These are phyloP conservation scores for Apiosordaria backusii DNA, from an alignment of 495 filamentous ascomycete species.

Conservation along the genomic window DNA sequence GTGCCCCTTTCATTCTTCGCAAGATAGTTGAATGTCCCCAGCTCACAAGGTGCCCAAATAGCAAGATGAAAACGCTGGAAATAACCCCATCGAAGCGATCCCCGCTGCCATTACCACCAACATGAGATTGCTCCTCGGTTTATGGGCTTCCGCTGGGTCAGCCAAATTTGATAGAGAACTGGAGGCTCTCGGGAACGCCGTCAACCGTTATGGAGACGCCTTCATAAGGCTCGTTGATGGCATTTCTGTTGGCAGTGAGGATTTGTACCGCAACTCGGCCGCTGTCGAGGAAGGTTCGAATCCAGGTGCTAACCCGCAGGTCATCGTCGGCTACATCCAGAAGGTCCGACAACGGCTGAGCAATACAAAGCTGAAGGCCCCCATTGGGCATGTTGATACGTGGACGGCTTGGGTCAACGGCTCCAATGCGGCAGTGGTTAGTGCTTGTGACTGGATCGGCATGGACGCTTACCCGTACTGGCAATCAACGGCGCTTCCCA, in stretches of 20 bases:
- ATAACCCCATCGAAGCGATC: slow-evolving; percentile 62
- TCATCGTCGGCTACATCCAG: slow-evolving; percentile 62
- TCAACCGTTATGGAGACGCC: slow-evolving; percentile 56
- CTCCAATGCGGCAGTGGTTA: slow-evolving; percentile 66
- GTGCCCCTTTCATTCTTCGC: not conserved
- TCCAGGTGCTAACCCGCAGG: slow-evolving; percentile 53
- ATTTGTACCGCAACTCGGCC: slow-evolving; percentile 76
- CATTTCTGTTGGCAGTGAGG: slow-evolving; percentile 89
- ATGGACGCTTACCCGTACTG: slow-evolving; percentile 76
- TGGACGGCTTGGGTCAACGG: slow-evolving; percentile 82
- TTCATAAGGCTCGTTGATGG: slow-evolving; percentile 67
- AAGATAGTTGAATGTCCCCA: not conserved
- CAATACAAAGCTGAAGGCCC: slow-evolving; percentile 53
- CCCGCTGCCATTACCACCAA: slow-evolving; percentile 73
- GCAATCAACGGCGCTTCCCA: slow-evolving; percentile 51
- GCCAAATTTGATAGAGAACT: slow-evolving; percentile 64
- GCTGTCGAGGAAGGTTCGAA: slow-evolving; percentile 41
- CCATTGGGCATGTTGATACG: slow-evolving; percentile 86
- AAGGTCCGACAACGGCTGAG: slow-evolving; percentile 56
- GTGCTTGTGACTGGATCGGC: slow-evolving; percentile 71
- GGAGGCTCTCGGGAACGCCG: slow-evolving; percentile 61
- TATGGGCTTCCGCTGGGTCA: slow-evolving; percentile 72
- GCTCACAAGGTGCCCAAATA: slow-evolving; percentile 15
- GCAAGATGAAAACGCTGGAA: slow-evolving; percentile 49
- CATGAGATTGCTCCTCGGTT: slow-evolving; percentile 68